Percentiles rank a stretch among this genome's conserved stretches.
These are phyloP conservation scores for Stylosanthes scabra DNA, from an alignment of 331 rosid genomes.

Conservation along the genomic window DNA sequence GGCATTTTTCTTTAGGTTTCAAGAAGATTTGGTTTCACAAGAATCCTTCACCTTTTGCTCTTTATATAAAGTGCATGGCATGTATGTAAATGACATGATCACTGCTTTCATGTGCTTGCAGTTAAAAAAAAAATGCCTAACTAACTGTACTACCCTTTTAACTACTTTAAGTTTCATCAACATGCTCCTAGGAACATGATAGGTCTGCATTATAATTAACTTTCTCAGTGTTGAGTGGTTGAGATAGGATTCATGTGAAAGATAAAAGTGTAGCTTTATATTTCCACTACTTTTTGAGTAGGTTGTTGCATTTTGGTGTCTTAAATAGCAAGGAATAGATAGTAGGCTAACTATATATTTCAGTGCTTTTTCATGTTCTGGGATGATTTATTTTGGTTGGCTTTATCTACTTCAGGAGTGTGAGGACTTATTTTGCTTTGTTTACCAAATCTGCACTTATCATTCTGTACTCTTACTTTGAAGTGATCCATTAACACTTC, in stretches of 20 bases:
- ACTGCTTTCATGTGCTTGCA: slow-evolving; percentile 61
- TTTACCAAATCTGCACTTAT: slow-evolving; percentile 22
- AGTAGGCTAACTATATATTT: slow-evolving; percentile 33
- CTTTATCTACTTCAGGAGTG: slow-evolving; percentile 13
- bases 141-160: slow-evolving; percentile 41
- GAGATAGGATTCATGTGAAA: slow-evolving; percentile 43
- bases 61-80: slow-evolving; percentile 46
- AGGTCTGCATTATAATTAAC: slow-evolving; percentile 5
- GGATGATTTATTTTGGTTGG: slow-evolving; percentile 25
- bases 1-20: slow-evolving; percentile 48
- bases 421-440: slow-evolving; percentile 14
- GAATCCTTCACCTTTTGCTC: slow-evolving; percentile 45
- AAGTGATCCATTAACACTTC: slow-evolving; percentile 17
- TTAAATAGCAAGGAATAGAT: slow-evolving; percentile 41
- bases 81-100: slow-evolving; percentile 42
- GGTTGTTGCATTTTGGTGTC: slow-evolving; percentile 37
- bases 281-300: slow-evolving; percentile 45
- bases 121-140: slow-evolving; percentile 46
- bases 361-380: slow-evolving; percentile 41
- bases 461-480: slow-evolving; percentile 1
- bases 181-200: slow-evolving; percentile 29
- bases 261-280: slow-evolving; percentile 22
- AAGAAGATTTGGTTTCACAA: slow-evolving; percentile 43
- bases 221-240: slow-evolving; percentile 23
- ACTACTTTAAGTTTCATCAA: slow-evolving; percentile 41